Percentiles rank a stretch among this genome's conserved stretches.
Conservation (phyloP, 345 rosid genomes). For the Durio zibethinus region DNA sequence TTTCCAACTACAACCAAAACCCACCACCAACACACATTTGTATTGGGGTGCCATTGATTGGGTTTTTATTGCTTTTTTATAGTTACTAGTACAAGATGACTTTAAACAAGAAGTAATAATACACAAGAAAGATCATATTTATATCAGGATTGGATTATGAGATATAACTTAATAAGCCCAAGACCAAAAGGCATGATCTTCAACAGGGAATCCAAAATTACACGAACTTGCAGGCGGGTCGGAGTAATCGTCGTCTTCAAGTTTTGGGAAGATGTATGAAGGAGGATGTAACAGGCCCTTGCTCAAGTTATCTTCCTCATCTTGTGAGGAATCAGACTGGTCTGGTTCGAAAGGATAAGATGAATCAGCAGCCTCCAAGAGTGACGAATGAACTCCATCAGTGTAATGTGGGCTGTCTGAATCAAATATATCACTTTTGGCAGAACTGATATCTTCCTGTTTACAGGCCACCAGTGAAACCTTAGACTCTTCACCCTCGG, state of each 20-base stretch:
- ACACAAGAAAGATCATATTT: neutral
- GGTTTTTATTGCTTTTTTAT: slow-evolving; percentile 24
- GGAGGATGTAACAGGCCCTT: slow-evolving; percentile 32
- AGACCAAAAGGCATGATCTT: slow-evolving; percentile 59
- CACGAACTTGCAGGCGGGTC: slow-evolving; percentile 42
- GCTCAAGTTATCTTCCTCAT: slow-evolving; percentile 50
- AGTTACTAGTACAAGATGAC: neutral
- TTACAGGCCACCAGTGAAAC: slow-evolving; percentile 24
- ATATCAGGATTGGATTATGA: neutral
- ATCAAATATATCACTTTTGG: slow-evolving; percentile 46
- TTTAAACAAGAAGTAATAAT: neutral
- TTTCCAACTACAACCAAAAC: slow-evolving; percentile 18
- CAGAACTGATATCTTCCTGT: slow-evolving; percentile 47
- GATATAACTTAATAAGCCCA: slow-evolving; percentile 38
- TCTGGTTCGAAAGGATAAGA: slow-evolving; percentile 45
- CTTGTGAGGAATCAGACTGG: slow-evolving; percentile 53
- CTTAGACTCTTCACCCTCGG: slow-evolving; percentile 33
- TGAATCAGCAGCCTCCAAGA: slow-evolving; percentile 42
- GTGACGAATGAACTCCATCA: slow-evolving; percentile 48
- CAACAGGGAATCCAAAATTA: slow-evolving; percentile 42
- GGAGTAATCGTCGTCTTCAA: slow-evolving; percentile 39
- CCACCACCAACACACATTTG: slow-evolving; percentile 12
- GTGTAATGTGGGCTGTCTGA: slow-evolving; percentile 50
- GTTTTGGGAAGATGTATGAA: slow-evolving; percentile 39
- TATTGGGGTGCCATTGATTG: slow-evolving; percentile 18